Evolutionary conservation across 2,329 filamentous ascomycete species (phyloP).

Genomic region (Periconia sp.): DNA sequence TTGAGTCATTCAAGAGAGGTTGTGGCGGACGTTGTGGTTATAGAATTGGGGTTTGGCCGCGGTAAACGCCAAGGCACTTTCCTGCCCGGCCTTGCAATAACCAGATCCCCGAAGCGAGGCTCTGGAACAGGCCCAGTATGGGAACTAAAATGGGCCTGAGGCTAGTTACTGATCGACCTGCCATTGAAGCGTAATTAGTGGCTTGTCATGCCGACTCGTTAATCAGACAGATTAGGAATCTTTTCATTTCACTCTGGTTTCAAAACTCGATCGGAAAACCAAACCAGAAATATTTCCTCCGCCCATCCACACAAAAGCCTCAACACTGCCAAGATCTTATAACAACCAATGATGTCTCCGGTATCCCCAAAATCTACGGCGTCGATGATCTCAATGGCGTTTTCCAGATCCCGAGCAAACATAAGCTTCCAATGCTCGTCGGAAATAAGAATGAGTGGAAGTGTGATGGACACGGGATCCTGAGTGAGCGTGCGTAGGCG

Average conservation of each 20-base stretch:
- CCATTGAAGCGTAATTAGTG: not conserved
- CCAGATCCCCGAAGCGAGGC: not conserved
- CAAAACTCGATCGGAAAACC: slow-evolving; percentile 10
- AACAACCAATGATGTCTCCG: slow-evolving; percentile 12
- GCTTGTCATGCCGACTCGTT: not conserved
- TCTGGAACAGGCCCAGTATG: not conserved
- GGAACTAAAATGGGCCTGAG: not conserved
- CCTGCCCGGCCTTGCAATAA: not conserved
- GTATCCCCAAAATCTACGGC: slow-evolving; percentile 8
- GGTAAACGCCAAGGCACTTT: not conserved
- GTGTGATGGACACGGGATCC: slow-evolving; percentile 10
- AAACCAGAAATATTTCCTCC: slow-evolving; percentile 3
- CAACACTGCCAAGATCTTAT: slow-evolving; percentile 10
- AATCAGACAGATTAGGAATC: not conserved
- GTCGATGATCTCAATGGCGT: slow-evolving; percentile 11
- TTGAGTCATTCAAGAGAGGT: not conserved
- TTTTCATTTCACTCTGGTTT: slow-evolving; percentile 9
- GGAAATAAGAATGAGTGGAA: slow-evolving; percentile 10
- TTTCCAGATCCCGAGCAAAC: slow-evolving; percentile 4
- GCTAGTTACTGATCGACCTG: not conserved
- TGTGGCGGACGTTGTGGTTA: not conserved
- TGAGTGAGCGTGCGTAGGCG: slow-evolving; percentile 7
- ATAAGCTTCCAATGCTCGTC: slow-evolving; percentile 7
- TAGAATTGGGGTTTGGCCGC: not conserved
- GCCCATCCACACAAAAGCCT: slow-evolving; percentile 7